Conservation (phyloP, 2,329 filamentous ascomycete genomes). For the Ciborinia camelliae region DNA sequence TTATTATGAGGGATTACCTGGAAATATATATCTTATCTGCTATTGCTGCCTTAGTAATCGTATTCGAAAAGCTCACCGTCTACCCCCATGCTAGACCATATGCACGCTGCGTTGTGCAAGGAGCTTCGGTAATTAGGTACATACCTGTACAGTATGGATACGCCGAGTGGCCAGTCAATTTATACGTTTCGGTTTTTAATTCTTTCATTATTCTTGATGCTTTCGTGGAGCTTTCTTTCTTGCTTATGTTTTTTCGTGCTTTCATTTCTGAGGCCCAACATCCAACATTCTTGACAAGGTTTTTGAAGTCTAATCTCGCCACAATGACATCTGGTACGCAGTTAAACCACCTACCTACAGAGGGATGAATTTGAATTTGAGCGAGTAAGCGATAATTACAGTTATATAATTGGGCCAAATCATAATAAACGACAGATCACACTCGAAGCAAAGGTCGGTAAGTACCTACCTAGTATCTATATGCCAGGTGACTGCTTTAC, state of each 20-base stretch:
- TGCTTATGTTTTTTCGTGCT: neutral
- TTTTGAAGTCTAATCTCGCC: neutral
- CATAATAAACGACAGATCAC: neutral
- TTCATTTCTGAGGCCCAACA: too few relatives aligned
- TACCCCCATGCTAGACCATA: neutral
- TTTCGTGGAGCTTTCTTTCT: neutral
- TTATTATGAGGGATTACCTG: neutral
- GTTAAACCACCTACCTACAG: neutral
- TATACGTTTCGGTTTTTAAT: neutral
- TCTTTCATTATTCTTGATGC: neutral
- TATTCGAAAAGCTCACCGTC: neutral
- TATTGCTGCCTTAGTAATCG: neutral
- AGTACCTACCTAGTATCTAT: too few relatives aligned
- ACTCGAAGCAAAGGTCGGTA: too few relatives aligned
- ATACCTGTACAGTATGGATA: neutral
- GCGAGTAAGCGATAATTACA: neutral
- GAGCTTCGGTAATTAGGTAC: neutral
- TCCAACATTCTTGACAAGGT: too few relatives aligned
- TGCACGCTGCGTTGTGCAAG: conserved; percentile 6
- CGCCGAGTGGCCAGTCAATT: conserved; percentile 1
- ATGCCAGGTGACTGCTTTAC: neutral
- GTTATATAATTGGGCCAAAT: too few relatives aligned
- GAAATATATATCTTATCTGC: neutral
- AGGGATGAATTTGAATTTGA: neutral
- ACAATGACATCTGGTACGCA: neutral